Base-by-base conservation (phyloP, 495 filamentous ascomycete genomes). In the Daldinia bambusicola region DNA sequence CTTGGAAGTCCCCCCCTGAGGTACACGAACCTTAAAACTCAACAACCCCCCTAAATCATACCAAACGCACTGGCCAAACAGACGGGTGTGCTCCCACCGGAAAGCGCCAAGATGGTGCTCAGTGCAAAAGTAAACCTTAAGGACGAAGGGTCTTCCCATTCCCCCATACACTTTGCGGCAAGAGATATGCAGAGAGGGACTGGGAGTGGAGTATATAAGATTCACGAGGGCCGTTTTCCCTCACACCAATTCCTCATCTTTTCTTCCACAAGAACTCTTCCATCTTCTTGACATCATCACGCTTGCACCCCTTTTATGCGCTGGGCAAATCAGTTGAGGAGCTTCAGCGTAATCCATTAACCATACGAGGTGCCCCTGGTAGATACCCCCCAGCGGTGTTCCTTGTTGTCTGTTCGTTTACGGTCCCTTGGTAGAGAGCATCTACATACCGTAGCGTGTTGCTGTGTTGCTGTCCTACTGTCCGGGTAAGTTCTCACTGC, bases 81-180 rank as follows among this genome's bases (percentile, higher is more conserved):
- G 22, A 14, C 37, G 13, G 51, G 8, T 16, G 5, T 32, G 12
- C n/a, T 32, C 31, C n/a, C 1, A 6, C 16, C 32, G 36, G 16
- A 53, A 18, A 16, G 20, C 61, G 20, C 48, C 37, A 31, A 12
- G 14, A 36, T 14, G 53, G 16, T 31, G 9, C 6, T 22, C 14
- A 10, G 37, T 36, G 14, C 30, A 56, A 43, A 43, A n/a, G 38
- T 4, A 60, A 66, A 66, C 63, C 41, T 38, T 66, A 66, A 38
- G 30, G 41, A 40, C 37, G 45, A 48, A 50, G 30, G 14, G 3
- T 3, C 18, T 20, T 20, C 43, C 43, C 9, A 22, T 48, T 48
- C 18, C 12, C 18, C 1, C 22, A 48, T 16, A 9, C 9, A 48
- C 10, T 10, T 48, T 48, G 4, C 43, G 2, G 18, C 18, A 22